These are phyloP conservation scores for Penicillium malachiteum DNA, from an alignment of 495 filamentous ascomycete species.

Conservation along the genomic window DNA sequence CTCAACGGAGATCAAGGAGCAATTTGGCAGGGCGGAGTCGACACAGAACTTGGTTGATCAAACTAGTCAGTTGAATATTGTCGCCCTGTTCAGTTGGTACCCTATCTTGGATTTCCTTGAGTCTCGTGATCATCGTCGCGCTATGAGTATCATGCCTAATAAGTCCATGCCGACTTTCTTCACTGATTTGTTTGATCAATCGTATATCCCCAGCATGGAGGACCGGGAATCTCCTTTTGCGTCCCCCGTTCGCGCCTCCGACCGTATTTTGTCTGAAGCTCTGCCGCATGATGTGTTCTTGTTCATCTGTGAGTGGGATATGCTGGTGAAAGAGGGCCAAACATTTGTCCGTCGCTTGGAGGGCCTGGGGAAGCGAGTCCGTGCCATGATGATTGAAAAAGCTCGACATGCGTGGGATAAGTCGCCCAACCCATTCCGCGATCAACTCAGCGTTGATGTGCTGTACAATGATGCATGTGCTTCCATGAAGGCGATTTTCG, in stretches of 20 bases:
- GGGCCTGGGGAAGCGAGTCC: conserved; percentile 63
- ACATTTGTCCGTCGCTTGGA: conserved; percentile 63
- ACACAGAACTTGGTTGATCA: conserved; percentile 37
- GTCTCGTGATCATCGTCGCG: conserved; percentile 69
- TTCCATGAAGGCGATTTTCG: conserved; percentile 46
- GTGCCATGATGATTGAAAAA: conserved; percentile 67
- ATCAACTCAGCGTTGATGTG: conserved; percentile 40
- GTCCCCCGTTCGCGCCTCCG: conserved; percentile 60
- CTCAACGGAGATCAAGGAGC: conserved; percentile 25
- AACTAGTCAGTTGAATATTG: conserved; percentile 43
- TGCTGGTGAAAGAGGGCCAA: conserved; percentile 77
- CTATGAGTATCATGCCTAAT: conserved; percentile 61
- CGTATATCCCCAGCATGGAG: conserved; percentile 63
- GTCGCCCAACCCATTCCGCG: conserved; percentile 71
- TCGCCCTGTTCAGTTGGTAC: conserved; percentile 74
- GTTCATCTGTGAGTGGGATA: conserved; percentile 88
- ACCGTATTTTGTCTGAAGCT: conserved; percentile 45
- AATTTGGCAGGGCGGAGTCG: conserved; percentile 35
- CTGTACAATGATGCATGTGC: conserved; percentile 46
- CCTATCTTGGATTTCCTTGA: conserved; percentile 81
- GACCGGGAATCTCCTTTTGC: conserved; percentile 59
- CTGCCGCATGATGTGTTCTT: conserved; percentile 67
- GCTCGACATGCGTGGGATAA: conserved; percentile 88
- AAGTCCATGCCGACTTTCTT: conserved; percentile 72
- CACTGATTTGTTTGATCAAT: conserved; percentile 82